Conservation (phyloP, 2,329 filamentous ascomycete species). For the Talaromyces marneffei region DNA sequence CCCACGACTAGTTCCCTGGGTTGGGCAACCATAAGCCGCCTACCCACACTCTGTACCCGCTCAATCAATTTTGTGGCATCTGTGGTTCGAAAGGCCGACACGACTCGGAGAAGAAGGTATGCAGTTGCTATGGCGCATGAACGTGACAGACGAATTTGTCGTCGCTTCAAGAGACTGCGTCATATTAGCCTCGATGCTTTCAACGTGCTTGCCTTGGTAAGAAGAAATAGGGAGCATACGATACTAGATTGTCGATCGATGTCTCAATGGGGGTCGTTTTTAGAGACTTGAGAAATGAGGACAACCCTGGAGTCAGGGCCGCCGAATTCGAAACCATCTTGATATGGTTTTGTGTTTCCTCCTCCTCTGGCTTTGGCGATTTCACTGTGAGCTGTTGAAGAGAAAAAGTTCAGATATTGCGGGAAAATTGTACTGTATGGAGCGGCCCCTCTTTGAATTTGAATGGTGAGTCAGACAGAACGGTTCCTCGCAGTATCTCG, state of each 20-base stretch:
- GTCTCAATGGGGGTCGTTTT: slow-evolving; percentile 70
- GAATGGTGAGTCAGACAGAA: background rate
- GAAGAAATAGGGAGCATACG: slow-evolving; percentile 52
- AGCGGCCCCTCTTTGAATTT: background rate
- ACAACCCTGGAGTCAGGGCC: slow-evolving; percentile 64
- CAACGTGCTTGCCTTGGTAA: slow-evolving; percentile 8
- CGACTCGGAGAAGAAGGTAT: slow-evolving; percentile 78
- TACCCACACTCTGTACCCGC: slow-evolving; percentile 72
- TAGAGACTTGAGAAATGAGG: slow-evolving; percentile 71
- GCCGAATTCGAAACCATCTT: slow-evolving; percentile 54
- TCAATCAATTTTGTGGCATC: slow-evolving; percentile 74
- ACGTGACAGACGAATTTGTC: slow-evolving; percentile 82
- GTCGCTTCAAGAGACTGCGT: slow-evolving; percentile 73
- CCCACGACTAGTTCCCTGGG: slow-evolving; percentile 87
- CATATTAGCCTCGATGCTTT: slow-evolving; percentile 18
- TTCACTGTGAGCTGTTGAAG: background rate
- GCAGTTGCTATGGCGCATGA: slow-evolving; percentile 88
- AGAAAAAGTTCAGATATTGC: background rate
- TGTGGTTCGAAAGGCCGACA: slow-evolving; percentile 71
- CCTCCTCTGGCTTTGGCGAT: background rate
- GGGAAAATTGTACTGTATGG: slow-evolving; percentile 7
- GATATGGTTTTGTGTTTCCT: background rate
- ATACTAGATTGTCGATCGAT: slow-evolving; percentile 76
- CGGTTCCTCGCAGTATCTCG: no score
- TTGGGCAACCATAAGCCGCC: slow-evolving; percentile 72